A percentile compares a stretch with the other conserved stretches of the same genome.
Evolutionary conservation across 805 yeast genomes (phyloP).

Genomic region (Saturnispora gosingensis): DNA sequence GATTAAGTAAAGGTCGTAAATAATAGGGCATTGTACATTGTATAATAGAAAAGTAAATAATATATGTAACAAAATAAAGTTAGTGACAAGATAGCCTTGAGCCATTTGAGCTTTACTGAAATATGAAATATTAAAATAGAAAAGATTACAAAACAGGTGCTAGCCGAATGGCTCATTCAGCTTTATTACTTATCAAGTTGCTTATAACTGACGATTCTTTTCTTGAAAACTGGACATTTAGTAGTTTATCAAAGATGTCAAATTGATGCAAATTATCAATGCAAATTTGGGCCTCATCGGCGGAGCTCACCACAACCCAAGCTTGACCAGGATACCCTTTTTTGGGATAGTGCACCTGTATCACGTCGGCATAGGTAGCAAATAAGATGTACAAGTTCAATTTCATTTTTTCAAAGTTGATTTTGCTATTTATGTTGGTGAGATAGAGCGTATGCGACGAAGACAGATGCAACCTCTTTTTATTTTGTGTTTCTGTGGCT

Average conservation of each 20-base stretch:
- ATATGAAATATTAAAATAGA: not conserved
- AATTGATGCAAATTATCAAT: slow-evolving; percentile 37
- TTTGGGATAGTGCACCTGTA: slow-evolving; percentile 37
- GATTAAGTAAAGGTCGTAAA: slow-evolving; percentile 42
- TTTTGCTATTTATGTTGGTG: slow-evolving; percentile 49
- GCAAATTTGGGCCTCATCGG: slow-evolving; percentile 45
- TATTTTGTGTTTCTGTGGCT: not conserved
- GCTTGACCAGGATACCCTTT: slow-evolving; percentile 56
- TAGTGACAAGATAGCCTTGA: too few species aligned
- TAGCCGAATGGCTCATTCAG: not conserved
- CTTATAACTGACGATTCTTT: slow-evolving; percentile 24
- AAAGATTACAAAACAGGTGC: not conserved
- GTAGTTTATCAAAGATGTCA: slow-evolving; percentile 42
- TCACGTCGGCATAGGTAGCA: slow-evolving; percentile 56
- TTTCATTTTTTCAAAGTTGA: slow-evolving; percentile 35
- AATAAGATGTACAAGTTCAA: slow-evolving; percentile 50
- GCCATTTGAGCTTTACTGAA: not conserved
- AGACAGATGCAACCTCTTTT: not conserved
- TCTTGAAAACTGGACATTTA: slow-evolving; percentile 37
- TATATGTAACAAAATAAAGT: not conserved
- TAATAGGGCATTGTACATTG: slow-evolving; percentile 6
- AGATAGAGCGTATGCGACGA: slow-evolving; percentile 41
- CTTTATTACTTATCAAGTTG: slow-evolving; percentile 7
- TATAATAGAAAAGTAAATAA: not conserved
- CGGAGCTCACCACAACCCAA: slow-evolving; percentile 43